Evolutionary conservation across 345 rosid species (phyloP).

Genomic region (Citrus cavaleriei): DNA sequence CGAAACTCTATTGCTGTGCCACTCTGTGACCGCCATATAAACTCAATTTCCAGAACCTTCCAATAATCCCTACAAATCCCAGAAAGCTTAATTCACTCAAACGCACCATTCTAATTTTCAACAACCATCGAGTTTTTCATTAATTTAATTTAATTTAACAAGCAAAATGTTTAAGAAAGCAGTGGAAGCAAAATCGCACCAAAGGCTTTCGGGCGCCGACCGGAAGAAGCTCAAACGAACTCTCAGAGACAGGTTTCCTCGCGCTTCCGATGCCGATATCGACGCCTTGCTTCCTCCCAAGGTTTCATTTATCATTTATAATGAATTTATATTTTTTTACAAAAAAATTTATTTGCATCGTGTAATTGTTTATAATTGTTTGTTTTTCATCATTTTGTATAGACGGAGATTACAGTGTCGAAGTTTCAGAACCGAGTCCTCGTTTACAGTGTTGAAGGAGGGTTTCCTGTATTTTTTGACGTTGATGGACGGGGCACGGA

Average conservation of each 20-base stretch:
- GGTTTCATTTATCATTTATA: conserved; percentile 24
- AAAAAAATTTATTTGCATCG: background rate
- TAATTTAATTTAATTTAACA: background rate
- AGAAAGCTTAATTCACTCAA: background rate
- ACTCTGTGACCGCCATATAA: background rate
- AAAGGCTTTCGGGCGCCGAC: conserved; percentile 96
- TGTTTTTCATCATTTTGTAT: conserved; percentile 2
- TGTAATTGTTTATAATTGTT: background rate
- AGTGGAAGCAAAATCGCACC: conserved; percentile 82
- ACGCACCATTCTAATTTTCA: background rate
- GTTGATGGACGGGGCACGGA: conserved; percentile 87
- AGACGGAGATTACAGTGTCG: conserved; percentile 80
- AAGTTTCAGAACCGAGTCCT: conserved; percentile 83
- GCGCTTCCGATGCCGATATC: conserved; percentile 66
- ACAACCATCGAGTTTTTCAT: background rate
- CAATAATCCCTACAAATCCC: background rate
- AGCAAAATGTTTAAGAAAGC: conserved; percentile 85
- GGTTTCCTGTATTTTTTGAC: conserved; percentile 80
- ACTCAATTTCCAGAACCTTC: background rate
- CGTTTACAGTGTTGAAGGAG: conserved; percentile 76
- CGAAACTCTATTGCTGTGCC: background rate
- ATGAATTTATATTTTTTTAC: background rate
- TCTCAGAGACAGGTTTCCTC: conserved; percentile 56
- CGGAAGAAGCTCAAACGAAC: conserved; percentile 78
- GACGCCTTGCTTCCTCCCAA: conserved; percentile 82